These are phyloP conservation scores for Keithomyces neogunnii DNA, from an alignment of 2,329 filamentous ascomycete species.

Conservation along the genomic window DNA sequence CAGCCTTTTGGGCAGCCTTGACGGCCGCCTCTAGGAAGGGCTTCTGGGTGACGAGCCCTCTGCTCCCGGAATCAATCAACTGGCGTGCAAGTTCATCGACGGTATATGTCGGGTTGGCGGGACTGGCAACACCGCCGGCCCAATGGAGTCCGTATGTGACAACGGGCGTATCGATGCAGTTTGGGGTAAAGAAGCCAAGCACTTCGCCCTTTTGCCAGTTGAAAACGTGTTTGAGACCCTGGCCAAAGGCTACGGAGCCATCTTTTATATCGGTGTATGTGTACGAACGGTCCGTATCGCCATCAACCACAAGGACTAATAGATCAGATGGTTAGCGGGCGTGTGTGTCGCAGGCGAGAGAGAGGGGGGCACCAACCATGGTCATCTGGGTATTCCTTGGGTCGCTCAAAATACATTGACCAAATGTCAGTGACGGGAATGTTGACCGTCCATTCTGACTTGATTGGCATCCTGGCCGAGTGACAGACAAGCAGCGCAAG, in stretches of 20 bases:
- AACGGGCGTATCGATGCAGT: slow-evolving; percentile 73
- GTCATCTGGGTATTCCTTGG: slow-evolving; percentile 62
- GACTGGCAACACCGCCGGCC: slow-evolving; percentile 75
- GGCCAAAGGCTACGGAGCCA: slow-evolving; percentile 66
- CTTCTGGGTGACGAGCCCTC: slow-evolving; percentile 66
- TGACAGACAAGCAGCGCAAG: background rate
- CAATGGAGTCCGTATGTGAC: slow-evolving; percentile 73
- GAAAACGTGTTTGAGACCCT: slow-evolving; percentile 65
- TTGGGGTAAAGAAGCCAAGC: slow-evolving; percentile 74
- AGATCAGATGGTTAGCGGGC: slow-evolving; percentile 1
- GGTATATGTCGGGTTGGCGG: slow-evolving; percentile 83
- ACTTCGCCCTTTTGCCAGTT: slow-evolving; percentile 79
- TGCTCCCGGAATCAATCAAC: slow-evolving; percentile 68
- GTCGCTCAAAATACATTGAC: slow-evolving; percentile 64
- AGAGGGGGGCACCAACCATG: slow-evolving; percentile 47
- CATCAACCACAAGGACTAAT: slow-evolving; percentile 70
- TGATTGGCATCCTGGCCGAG: slow-evolving; percentile 53
- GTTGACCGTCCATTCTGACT: slow-evolving; percentile 57
- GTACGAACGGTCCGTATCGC: slow-evolving; percentile 58
- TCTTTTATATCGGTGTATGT: slow-evolving; percentile 60
- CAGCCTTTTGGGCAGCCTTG: slow-evolving; percentile 60
- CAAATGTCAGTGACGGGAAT: slow-evolving; percentile 74
- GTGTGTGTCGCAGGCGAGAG: slow-evolving; percentile 3
- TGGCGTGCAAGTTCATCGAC: slow-evolving; percentile 77
- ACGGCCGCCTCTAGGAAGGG: slow-evolving; percentile 55